A percentile compares a stretch with the other conserved stretches of the same genome.
These are phyloP conservation scores for Yamadazyma dushanensis DNA, from an alignment of 1,139 yeast species.

Conservation along the genomic window DNA sequence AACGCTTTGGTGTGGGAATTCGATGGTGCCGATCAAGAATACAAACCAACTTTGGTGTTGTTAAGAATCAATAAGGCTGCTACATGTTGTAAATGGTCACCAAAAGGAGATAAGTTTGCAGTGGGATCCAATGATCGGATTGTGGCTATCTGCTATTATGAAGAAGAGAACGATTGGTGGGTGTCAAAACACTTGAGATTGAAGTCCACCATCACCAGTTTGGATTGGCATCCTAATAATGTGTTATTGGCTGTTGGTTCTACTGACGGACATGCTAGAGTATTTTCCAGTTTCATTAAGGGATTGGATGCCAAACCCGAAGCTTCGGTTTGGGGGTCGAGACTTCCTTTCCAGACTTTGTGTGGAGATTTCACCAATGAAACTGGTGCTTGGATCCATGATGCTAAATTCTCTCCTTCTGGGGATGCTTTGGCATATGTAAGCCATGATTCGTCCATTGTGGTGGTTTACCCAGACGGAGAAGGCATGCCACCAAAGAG, in stretches of 20 bases:
- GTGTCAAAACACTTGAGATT: conserved; percentile 93
- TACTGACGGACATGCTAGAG: conserved; percentile 92
- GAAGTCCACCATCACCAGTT: conserved; percentile 78
- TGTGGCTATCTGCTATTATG: conserved; percentile 94
- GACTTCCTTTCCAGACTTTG: conserved; percentile 92
- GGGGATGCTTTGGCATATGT: conserved; percentile 81
- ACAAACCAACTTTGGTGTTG: conserved; percentile 87
- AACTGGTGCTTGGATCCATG: conserved; percentile 92
- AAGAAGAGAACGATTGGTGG: conserved; percentile 99
- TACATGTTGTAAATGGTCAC: conserved; percentile 91
- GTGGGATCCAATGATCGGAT: conserved; percentile 95
- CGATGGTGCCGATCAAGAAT: conserved; percentile 46
- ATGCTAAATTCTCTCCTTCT: conserved; percentile 78
- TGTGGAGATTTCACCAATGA: conserved; percentile 80
- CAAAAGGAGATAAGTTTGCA: conserved; percentile 89
- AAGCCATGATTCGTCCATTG: conserved; percentile 74
- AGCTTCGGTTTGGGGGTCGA: conserved; percentile 88
- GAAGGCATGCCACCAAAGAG: conserved; percentile 56
- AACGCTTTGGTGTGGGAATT: conserved; percentile 96
- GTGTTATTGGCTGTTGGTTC: conserved; percentile 90
- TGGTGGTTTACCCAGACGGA: conserved; percentile 74
- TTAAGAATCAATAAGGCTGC: conserved; percentile 94
- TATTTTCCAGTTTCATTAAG: conserved; percentile 89
- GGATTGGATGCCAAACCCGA: conserved; percentile 84
- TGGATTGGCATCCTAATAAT: conserved; percentile 95